A percentile compares a stretch with the other conserved stretches of the same genome.
These are phyloP conservation scores for Phtheirospermum japonicum DNA, from an alignment of 257 asterid genomes.

Conservation along the genomic window DNA sequence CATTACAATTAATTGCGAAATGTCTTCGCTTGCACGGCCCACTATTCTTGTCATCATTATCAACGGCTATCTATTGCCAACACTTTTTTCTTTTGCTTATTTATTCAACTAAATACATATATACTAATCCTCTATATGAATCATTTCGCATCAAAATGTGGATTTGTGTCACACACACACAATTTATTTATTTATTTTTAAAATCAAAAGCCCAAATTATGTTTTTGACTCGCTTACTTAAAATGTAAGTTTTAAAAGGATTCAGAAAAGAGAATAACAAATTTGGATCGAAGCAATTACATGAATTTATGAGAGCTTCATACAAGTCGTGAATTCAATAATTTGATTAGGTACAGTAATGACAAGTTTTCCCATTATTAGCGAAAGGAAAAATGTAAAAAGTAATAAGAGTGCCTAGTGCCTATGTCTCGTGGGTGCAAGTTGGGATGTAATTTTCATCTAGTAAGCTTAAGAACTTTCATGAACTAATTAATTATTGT, in stretches of 20 bases:
- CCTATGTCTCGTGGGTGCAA: neutral
- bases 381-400: neutral
- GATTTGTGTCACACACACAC: too few species aligned
- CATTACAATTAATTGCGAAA: slow-evolving; percentile 14
- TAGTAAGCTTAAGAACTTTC: neutral
- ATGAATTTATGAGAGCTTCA: too few species aligned
- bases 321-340: too few species aligned
- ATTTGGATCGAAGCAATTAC: neutral
- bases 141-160: too few species aligned
- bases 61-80: slow-evolving; percentile 7
- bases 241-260: too few species aligned
- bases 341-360: neutral
- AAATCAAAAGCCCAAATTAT: too few species aligned
- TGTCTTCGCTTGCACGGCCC: slow-evolving; percentile 38
- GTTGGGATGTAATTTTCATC: neutral
- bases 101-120: too few species aligned
- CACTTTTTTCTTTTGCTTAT: neutral
- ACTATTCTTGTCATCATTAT: slow-evolving; percentile 24
- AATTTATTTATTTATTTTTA: too few species aligned
- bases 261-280: too few species aligned
- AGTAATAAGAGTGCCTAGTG: neutral
- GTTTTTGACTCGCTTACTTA: too few species aligned
- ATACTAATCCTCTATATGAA: too few species aligned
- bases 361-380: neutral
- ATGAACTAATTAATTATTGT: neutral